Evolutionary conservation across 306 rosid species (phyloP).

Genomic region (Quercus wislizeni): DNA sequence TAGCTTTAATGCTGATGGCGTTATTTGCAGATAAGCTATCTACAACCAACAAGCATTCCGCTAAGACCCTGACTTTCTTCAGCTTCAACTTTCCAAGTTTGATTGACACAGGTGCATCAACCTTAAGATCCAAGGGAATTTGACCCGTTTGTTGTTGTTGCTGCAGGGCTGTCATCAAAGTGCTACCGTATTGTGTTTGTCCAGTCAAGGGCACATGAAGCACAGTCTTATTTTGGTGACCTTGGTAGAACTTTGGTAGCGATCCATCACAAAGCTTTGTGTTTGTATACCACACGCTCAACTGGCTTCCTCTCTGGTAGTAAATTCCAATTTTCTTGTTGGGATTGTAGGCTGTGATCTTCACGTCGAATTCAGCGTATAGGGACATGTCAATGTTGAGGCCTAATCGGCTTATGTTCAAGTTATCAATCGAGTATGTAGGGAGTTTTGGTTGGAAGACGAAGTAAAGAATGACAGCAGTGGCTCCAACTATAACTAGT

Average conservation of each 20-base stretch:
- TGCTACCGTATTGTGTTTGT: conserved; percentile 61
- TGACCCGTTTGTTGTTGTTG: conserved; percentile 77
- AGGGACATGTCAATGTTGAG: conserved; percentile 70
- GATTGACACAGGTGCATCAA: conserved; percentile 64
- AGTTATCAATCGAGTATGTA: conserved; percentile 56
- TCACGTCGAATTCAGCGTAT: conserved; percentile 70
- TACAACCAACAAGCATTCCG: conserved; percentile 65
- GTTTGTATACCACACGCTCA: conserved; percentile 73
- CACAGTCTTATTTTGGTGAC: conserved; percentile 70
- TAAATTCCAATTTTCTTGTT: conserved; percentile 84
- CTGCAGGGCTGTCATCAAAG: conserved; percentile 65
- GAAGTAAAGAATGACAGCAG: conserved; percentile 51
- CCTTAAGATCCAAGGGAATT: conserved; percentile 70
- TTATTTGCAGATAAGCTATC: conserved; percentile 75
- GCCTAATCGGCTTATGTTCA: conserved; percentile 57
- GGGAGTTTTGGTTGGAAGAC: conserved; percentile 87
- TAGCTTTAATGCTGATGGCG: conserved; percentile 73
- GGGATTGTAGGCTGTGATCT: conserved; percentile 72
- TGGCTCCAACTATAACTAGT: conserved; percentile 54
- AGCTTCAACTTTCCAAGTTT: conserved; percentile 72
- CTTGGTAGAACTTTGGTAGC: conserved; percentile 81
- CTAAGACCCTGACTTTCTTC: conserved; percentile 64
- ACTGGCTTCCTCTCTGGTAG: conserved; percentile 67
- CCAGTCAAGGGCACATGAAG: conserved; percentile 68
- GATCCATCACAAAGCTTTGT: conserved; percentile 72